These are phyloP conservation scores for Croton setiger DNA, from an alignment of 441 rosid species.

Conservation along the genomic window DNA sequence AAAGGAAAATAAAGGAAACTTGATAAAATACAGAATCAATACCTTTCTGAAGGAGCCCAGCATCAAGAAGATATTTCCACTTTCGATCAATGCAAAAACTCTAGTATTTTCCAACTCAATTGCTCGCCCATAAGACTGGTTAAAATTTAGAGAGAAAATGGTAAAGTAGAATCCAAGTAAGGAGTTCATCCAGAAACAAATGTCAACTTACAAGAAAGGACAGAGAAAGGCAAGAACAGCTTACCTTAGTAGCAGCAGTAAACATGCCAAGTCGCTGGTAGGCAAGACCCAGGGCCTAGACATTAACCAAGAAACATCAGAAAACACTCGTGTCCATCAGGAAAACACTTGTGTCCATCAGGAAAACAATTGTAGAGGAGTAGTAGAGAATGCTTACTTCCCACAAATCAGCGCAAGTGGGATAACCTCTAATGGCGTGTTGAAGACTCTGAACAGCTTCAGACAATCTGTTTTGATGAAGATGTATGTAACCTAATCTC, in stretches of 20 bases:
- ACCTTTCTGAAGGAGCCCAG: constrained; percentile 92
- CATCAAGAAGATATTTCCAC: constrained; percentile 84
- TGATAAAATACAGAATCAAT: constrained; percentile 9
- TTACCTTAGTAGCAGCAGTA: constrained; percentile 41
- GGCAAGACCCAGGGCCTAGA: constrained; percentile 85
- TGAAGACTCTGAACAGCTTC: constrained; percentile 91
- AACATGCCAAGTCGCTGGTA: constrained; percentile 95
- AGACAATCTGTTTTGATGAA: constrained; percentile 71
- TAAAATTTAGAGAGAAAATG: constrained; percentile 11
- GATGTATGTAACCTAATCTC: constrained; percentile 71
- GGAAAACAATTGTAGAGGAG: background rate
- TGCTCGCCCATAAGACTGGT: constrained; percentile 84
- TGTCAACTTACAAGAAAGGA: background rate
- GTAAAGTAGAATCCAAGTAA: background rate
- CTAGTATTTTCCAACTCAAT: constrained; percentile 72
- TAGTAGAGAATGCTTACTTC: constrained; percentile 44
- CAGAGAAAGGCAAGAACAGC: background rate
- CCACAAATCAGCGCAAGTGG: constrained; percentile 77
- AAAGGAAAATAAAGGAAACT: background rate
- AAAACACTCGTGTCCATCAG: background rate
- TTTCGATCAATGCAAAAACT: constrained; percentile 68
- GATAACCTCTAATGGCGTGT: constrained; percentile 92
- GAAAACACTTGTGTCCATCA: background rate
- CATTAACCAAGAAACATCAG: background rate
- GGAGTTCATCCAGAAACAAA: constrained; percentile 2